Conservation (phyloP, 1,284 basidiomycete genomes). For the Tylopilus sp. region DNA sequence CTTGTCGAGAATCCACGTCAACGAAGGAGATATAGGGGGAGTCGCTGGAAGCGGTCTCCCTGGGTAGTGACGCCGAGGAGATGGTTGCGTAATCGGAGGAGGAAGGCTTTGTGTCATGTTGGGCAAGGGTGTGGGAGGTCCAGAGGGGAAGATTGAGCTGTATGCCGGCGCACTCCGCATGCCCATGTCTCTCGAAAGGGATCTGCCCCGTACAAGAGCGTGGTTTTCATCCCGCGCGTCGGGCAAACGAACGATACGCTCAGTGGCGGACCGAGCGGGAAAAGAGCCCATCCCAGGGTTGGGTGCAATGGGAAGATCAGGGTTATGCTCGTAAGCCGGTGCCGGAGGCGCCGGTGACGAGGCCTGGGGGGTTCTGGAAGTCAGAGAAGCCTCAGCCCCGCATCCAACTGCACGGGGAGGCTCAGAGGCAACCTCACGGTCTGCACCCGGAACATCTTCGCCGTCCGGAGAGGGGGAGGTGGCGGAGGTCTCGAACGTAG, state of each 20-base stretch:
- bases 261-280: constrained; percentile 31
- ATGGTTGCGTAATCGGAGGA: constrained; percentile 18
- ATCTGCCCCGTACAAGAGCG: constrained; percentile 30
- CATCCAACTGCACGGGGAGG: constrained; percentile 18
- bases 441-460: constrained; percentile 18
- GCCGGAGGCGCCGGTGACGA: constrained; percentile 19
- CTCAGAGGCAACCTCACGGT: constrained; percentile 23
- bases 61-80: constrained; percentile 31
- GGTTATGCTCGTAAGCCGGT: constrained; percentile 29
- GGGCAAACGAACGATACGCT: constrained; percentile 29
- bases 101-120: constrained; percentile 28
- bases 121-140: constrained; percentile 26
- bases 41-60: constrained; percentile 34
- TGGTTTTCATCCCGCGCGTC: constrained; percentile 31
- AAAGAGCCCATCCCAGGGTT: constrained; percentile 15
- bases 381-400: constrained; percentile 14
- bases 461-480: constrained; percentile 18
- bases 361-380: constrained; percentile 26
- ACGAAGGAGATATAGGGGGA: constrained; percentile 32
- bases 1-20: constrained; percentile 35
- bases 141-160: constrained; percentile 34
- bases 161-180: constrained; percentile 36
- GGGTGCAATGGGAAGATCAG: constrained; percentile 25
- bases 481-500: constrained; percentile 26
- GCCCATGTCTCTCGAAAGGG: constrained; percentile 30